Conservation (phyloP, 2,329 filamentous ascomycete species). For the Alternaria sp. region DNA sequence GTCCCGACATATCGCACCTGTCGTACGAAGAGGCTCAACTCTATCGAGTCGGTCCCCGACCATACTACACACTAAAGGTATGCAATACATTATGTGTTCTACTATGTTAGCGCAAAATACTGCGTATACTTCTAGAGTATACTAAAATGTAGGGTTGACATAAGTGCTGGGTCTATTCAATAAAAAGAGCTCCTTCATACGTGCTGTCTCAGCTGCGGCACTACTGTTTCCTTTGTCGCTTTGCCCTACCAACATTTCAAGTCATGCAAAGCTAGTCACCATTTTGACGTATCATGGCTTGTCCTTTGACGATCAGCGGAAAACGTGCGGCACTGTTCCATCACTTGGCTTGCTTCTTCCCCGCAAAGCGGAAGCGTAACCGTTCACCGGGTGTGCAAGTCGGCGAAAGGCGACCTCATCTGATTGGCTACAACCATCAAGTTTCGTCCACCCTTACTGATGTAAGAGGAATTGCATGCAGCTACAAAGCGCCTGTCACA, state of each 20-base stretch:
- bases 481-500: background rate
- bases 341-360: constrained; percentile 7
- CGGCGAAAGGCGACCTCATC: background rate
- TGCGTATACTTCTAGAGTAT: too few species aligned
- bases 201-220: background rate
- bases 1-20: background rate
- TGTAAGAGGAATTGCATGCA: background rate
- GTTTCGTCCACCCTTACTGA: background rate
- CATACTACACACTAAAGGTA: too few species aligned
- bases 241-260: background rate
- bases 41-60: too few species aligned
- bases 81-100: too few species aligned
- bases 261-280: constrained; percentile 1
- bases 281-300: background rate
- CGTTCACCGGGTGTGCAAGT: background rate
- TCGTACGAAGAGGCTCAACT: too few species aligned
- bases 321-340: constrained; percentile 13
- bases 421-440: constrained; percentile 4
- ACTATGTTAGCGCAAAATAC: too few species aligned
- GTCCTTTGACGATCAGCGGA: constrained; percentile 1
- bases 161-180: too few species aligned
- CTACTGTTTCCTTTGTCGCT: background rate
- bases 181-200: background rate
- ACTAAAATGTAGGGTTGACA: too few species aligned
- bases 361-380: constrained; percentile 3